Percentiles rank a stretch among this genome's conserved stretches.
Conservation (phyloP, 2,329 filamentous ascomycete species). For the Corinectria fuckeliana region DNA sequence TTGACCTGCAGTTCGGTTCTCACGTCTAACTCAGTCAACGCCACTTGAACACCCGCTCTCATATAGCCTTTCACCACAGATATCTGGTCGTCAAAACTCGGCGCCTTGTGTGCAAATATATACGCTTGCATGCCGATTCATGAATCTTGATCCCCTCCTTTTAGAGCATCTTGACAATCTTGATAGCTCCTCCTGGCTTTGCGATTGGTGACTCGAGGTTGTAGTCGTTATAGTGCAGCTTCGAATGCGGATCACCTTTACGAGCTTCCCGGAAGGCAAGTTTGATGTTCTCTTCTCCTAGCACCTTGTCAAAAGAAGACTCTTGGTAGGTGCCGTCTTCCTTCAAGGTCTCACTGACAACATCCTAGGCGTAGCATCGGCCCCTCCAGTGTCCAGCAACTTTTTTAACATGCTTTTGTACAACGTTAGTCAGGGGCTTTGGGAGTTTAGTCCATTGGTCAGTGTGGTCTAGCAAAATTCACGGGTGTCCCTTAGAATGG, state of each 20-base stretch:
- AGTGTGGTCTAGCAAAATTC: slow-evolving; percentile 1
- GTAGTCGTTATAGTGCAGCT: slow-evolving; percentile 62
- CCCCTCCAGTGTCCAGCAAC: slow-evolving; percentile 53
- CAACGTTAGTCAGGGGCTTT: slow-evolving; percentile 55
- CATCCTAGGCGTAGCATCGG: slow-evolving; percentile 59
- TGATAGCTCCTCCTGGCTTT: slow-evolving; percentile 44
- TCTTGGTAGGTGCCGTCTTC: slow-evolving; percentile 56
- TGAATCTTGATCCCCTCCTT: slow-evolving; percentile 53
- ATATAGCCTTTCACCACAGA: not conserved
- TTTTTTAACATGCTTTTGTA: slow-evolving; percentile 59
- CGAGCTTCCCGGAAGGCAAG: slow-evolving; percentile 57
- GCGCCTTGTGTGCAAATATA: slow-evolving; percentile 49
- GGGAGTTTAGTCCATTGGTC: slow-evolving; percentile 47
- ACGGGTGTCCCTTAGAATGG: not conserved
- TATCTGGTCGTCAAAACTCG: slow-evolving; percentile 36
- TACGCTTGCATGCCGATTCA: slow-evolving; percentile 60
- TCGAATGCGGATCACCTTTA: slow-evolving; percentile 53
- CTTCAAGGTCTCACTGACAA: slow-evolving; percentile 60
- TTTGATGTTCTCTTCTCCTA: slow-evolving; percentile 58
- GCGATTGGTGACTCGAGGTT: slow-evolving; percentile 51
- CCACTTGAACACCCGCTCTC: slow-evolving; percentile 41
- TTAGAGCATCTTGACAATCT: slow-evolving; percentile 42
- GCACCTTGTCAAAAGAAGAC: slow-evolving; percentile 53
- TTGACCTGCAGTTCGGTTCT: not conserved
- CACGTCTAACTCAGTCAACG: slow-evolving; percentile 61